Percentiles rank a stretch among this genome's conserved stretches.
Evolutionary conservation across 1,284 basidiomycete species (phyloP).

Genomic region (Earliella scabrosa): DNA sequence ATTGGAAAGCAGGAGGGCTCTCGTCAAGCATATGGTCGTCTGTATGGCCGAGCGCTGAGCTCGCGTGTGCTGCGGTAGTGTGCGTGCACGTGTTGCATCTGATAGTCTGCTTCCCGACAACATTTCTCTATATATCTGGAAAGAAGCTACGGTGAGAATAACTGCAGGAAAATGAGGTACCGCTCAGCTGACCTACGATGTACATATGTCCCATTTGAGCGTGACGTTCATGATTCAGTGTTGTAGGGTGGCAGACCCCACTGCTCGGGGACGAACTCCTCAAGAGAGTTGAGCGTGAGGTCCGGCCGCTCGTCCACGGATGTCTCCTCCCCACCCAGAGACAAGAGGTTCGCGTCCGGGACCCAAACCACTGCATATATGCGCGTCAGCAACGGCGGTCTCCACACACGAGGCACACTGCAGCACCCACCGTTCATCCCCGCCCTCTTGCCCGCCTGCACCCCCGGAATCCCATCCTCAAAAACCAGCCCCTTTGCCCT

Average conservation of each 20-base stretch:
- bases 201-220: not conserved
- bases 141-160: too few relatives aligned
- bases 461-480: conserved; percentile 74
- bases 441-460: conserved; percentile 77
- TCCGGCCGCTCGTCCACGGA: conserved; percentile 19
- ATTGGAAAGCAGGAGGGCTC: not conserved
- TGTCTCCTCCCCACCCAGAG: conserved; percentile 40
- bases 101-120: too few relatives aligned
- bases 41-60: not conserved
- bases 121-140: too few relatives aligned
- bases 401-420: too few relatives aligned
- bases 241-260: conserved; percentile 77
- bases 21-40: too few relatives aligned
- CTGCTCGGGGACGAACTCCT: conserved; percentile 71
- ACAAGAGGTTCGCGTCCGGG: conserved; percentile 66
- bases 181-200: too few relatives aligned
- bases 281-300: conserved; percentile 46
- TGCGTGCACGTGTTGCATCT: too few relatives aligned
- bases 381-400: not conserved
- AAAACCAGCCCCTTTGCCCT: conserved; percentile 71
- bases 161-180: too few relatives aligned
- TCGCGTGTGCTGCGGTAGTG: not conserved
- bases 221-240: not conserved
- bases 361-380: conserved; percentile 70
- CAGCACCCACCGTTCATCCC: conserved; percentile 74